Evolutionary conservation across 2,329 filamentous ascomycete genomes (phyloP).

Genomic region (Madurella mycetomatis): DNA sequence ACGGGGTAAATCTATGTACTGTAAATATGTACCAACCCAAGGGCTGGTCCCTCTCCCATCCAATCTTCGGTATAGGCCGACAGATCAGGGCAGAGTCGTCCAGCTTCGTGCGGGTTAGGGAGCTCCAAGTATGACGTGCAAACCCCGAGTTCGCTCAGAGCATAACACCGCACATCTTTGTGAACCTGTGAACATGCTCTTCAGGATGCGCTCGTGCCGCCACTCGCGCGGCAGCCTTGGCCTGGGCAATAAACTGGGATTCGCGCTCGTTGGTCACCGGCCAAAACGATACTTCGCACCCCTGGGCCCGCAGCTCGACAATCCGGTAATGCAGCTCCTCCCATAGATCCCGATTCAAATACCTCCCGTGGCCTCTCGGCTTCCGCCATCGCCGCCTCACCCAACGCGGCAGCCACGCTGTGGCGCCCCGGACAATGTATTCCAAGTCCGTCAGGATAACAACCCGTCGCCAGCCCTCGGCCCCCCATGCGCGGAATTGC

Average conservation of each 20-base stretch:
- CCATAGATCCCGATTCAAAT: slow-evolving; percentile 42
- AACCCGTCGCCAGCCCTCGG: slow-evolving; percentile 38
- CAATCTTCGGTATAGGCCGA: too few relatives aligned
- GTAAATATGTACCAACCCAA: too few relatives aligned
- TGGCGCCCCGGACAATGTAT: slow-evolving; percentile 42
- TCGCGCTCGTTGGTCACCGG: slow-evolving; percentile 2
- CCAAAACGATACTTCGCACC: slow-evolving; percentile 18
- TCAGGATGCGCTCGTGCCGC: slow-evolving; percentile 1
- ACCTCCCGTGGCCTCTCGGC: slow-evolving; percentile 25
- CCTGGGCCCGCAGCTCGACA: slow-evolving; percentile 28
- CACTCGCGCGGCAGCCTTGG: slow-evolving; percentile 11
- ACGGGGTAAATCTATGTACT: too few relatives aligned
- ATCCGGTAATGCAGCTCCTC: slow-evolving; percentile 30
- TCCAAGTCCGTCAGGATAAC: slow-evolving; percentile 46
- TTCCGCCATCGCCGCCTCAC: slow-evolving; percentile 36
- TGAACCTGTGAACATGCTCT: slow-evolving; percentile 3
- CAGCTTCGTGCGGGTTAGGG: too few relatives aligned
- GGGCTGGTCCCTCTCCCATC: too few relatives aligned
- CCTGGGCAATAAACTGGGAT: slow-evolving; percentile 1
- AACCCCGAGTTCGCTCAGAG: neutral
- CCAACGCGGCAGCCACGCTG: slow-evolving; percentile 39
- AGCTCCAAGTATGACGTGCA: neutral
- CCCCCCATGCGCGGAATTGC: slow-evolving; percentile 36
- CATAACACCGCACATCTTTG: slow-evolving; percentile 13
- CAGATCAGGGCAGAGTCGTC: too few relatives aligned